Evolutionary conservation across 2,329 filamentous ascomycete genomes (phyloP), one percentile per base, ranked within the genome.

Genomic region (Colletotrichum australisinense): DNA sequence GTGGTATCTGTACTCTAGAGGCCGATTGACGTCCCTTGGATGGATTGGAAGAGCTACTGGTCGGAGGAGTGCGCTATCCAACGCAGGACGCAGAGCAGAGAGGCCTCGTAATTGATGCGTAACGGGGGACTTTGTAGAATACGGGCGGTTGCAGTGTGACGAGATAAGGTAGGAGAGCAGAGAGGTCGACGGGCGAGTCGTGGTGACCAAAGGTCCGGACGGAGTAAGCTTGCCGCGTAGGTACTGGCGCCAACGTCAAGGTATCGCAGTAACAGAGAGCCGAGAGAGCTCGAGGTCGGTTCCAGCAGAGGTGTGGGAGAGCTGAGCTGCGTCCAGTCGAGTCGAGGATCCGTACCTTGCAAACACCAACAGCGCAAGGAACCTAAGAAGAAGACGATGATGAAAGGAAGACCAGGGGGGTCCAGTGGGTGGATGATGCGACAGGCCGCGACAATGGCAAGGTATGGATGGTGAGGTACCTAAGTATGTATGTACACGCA

Each of bases 51-150:
- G 24, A 11, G 22, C 30, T 55, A 49, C 46, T 38, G 63, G 28
- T 42, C 30, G 9, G 46, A 28, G 63, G 30, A 52, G 30, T 55
- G 35, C 49, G 46, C 42, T 56, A 14, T 56, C 53, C 53, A 56
- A 56, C 53, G 53, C 14, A 28, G n/a, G 24, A 38, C 30, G 53
- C 35, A 63, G 52, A 63, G 24, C 26, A 60, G 53, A 71, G 63
- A 62, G 69, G 73, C 74, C 72, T 77, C 75, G 76, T 78, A 76
- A 78, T 72, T 67, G 74, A 75, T 60, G 75, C 76, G 77, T 76
- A 75, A 76, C 57, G 24, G 63, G 42, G 22, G 67, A 38, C 26
- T 53, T 42, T 49, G 32, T 9, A 24, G 32, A 28, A 16, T n/a
- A 32, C 49, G 52, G 26, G 52, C 63, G 32, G 52, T 28, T 55